Evolutionary conservation across 768 basidiomycete genomes (phyloP).

Genomic region (Suillus occidentalis): DNA sequence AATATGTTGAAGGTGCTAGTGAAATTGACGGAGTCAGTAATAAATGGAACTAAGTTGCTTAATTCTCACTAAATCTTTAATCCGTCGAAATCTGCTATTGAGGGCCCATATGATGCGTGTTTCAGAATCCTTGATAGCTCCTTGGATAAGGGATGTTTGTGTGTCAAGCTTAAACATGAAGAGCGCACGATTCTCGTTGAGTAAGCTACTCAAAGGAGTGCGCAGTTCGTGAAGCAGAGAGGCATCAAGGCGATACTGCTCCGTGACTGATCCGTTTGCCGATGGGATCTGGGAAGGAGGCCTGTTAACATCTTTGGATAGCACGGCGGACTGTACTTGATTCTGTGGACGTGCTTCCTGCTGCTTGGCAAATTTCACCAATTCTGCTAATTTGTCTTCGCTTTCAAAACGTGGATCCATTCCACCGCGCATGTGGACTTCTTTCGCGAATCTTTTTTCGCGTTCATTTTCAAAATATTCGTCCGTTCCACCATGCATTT

Average conservation of each 20-base stretch:
- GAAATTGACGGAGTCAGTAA: not conserved
- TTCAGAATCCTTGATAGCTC: not conserved
- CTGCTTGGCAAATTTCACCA: not conserved
- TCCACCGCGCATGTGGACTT: too few species aligned
- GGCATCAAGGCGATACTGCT: not conserved
- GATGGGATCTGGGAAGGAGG: not conserved
- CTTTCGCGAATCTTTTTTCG: too few species aligned
- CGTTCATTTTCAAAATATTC: conserved; percentile 16
- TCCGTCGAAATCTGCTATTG: not conserved
- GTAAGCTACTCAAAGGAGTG: not conserved
- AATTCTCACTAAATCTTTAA: not conserved
- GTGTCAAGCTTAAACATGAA: not conserved
- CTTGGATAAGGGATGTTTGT: not conserved
- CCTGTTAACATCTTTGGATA: not conserved
- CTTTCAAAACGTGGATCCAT: conserved; percentile 11
- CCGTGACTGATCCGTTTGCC: not conserved
- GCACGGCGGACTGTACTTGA: not conserved
- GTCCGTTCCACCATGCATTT: conserved; percentile 32
- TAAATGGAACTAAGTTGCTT: too few species aligned
- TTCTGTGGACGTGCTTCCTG: not conserved
- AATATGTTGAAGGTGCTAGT: conserved; percentile 46
- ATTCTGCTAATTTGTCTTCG: not conserved
- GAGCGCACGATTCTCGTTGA: not conserved
- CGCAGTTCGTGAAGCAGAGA: not conserved
- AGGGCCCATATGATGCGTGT: not conserved